Percentiles rank a stretch among this genome's conserved stretches.
Conservation (phyloP, 306 rosid genomes). For the Pterocarpus macrocarpus region DNA sequence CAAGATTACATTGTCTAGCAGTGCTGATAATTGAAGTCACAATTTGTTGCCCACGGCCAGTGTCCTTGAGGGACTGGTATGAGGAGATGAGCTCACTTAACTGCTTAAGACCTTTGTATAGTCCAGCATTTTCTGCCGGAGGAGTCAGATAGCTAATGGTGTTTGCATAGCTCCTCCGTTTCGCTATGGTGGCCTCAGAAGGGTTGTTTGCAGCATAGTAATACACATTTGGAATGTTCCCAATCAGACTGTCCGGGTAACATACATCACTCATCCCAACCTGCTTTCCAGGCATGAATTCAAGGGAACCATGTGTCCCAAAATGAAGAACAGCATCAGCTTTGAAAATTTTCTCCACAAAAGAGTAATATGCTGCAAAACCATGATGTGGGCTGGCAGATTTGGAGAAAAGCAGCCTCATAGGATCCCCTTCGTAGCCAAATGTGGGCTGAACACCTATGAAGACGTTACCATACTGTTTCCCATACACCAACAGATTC, state of each 20-base stretch:
- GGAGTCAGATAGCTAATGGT: slow-evolving; percentile 98
- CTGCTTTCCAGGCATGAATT: slow-evolving; percentile 99
- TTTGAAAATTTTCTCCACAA: slow-evolving; percentile 88
- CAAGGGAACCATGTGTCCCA: slow-evolving; percentile 98
- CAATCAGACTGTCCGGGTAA: slow-evolving; percentile 93
- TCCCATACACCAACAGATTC: slow-evolving; percentile 94
- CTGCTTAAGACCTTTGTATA: slow-evolving; percentile 98
- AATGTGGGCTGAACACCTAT: slow-evolving; percentile 98
- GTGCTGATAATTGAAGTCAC: slow-evolving; percentile 99
- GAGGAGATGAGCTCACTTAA: slow-evolving; percentile 94
- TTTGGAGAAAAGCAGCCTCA: slow-evolving; percentile 97
- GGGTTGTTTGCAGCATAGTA: slow-evolving; percentile 98
- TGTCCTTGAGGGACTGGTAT: slow-evolving; percentile 94
- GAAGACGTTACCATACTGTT: slow-evolving; percentile 90
- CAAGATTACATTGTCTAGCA: slow-evolving; percentile 95
- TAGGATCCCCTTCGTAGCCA: slow-evolving; percentile 98
- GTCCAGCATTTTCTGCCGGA: slow-evolving; percentile 99
- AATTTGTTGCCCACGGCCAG: slow-evolving; percentile 94
- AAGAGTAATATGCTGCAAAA: slow-evolving; percentile 95
- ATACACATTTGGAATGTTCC: slow-evolving; percentile 92
- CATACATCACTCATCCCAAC: slow-evolving; percentile 99
- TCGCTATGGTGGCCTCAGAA: slow-evolving; percentile 97
- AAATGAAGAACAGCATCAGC: slow-evolving; percentile 98
- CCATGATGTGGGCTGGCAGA: slow-evolving; percentile 99
- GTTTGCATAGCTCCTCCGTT: slow-evolving; percentile 96